phyloP scores from a whole-genome alignment of 495 filamentous ascomycete genomes.

The Hyaloscypha hepaticicola region DNA sequence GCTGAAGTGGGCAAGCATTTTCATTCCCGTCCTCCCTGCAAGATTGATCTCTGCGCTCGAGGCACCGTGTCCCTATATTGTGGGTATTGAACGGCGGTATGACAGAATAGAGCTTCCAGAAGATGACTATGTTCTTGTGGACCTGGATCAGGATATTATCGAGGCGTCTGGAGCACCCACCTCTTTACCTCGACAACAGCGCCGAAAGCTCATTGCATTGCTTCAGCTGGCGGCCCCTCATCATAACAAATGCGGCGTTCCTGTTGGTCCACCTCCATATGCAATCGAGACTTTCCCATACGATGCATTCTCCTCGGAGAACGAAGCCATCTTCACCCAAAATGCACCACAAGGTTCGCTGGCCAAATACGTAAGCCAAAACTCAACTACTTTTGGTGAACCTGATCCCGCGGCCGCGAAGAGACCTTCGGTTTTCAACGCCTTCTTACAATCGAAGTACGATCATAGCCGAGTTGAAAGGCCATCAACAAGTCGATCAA shows the following conservation, averaged over 20 bases:
- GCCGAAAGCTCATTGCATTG: constrained; percentile 83
- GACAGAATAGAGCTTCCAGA: constrained; percentile 88
- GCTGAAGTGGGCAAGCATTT: constrained; percentile 85
- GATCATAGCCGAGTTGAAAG: constrained; percentile 66
- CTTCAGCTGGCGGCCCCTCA: constrained; percentile 90
- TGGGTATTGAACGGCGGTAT: constrained; percentile 91
- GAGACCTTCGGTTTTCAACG: constrained; percentile 76
- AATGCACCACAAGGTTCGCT: constrained; percentile 68
- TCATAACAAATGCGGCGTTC: constrained; percentile 82
- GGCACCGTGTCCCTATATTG: constrained; percentile 95
- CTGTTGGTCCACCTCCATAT: constrained; percentile 86
- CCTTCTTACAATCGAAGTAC: constrained; percentile 75
- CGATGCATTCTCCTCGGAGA: constrained; percentile 86
- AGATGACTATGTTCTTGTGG: constrained; percentile 95
- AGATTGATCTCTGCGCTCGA: constrained; percentile 86
- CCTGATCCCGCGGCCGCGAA: constrained; percentile 47
- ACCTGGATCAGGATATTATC: constrained; percentile 86
- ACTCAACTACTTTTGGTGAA: constrained; percentile 81
- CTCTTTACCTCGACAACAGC: constrained; percentile 81
- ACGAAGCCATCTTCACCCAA: constrained; percentile 70
- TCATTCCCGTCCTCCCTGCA: constrained; percentile 88
- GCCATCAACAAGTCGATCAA: constrained; percentile 77
- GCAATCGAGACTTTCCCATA: constrained; percentile 89
- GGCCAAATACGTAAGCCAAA: constrained; percentile 81
- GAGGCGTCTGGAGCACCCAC: constrained; percentile 73